Percentiles rank a stretch among this genome's conserved stretches.
Conservation (phyloP, 2,329 filamentous ascomycete genomes). For the Pyricularia pennisetigena region DNA sequence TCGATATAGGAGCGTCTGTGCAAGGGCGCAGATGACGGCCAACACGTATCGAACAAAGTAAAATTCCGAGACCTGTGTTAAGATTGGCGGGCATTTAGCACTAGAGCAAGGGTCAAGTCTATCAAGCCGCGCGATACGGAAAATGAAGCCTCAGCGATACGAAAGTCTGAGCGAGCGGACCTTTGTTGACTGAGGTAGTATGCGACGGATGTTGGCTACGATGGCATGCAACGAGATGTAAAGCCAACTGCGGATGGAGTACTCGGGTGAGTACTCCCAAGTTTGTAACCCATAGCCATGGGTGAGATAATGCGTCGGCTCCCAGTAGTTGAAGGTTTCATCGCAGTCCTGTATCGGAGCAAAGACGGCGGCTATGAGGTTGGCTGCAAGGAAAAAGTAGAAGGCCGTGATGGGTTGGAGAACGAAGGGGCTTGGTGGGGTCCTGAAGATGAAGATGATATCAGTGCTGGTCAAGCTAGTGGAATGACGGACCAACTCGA, state of each 20-base stretch:
- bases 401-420: constrained; percentile 69
- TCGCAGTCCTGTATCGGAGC: constrained; percentile 96
- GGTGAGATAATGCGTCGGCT: constrained; percentile 86
- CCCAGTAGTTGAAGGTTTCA: constrained; percentile 99
- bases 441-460: constrained; percentile 22
- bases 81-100: neutral
- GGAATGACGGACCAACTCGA: neutral
- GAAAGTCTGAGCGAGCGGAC: constrained; percentile 17
- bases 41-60: constrained; percentile 74
- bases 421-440: constrained; percentile 43
- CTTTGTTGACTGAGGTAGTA: constrained; percentile 54
- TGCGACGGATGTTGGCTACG: constrained; percentile 54
- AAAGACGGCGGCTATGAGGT: constrained; percentile 66
- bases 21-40: constrained; percentile 67
- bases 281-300: constrained; percentile 93
- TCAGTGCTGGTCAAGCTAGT: constrained; percentile 3
- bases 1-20: constrained; percentile 73
- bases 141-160: neutral
- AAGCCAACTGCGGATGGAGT: constrained; percentile 89
- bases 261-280: constrained; percentile 96
- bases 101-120: no score
- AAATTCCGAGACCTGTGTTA: constrained; percentile 59
- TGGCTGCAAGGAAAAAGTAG: constrained; percentile 67
- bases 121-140: neutral
- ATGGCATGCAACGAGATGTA: constrained; percentile 76